Conservation (phyloP, 1,139 yeast genomes). For the Kodamaea sp. region DNA sequence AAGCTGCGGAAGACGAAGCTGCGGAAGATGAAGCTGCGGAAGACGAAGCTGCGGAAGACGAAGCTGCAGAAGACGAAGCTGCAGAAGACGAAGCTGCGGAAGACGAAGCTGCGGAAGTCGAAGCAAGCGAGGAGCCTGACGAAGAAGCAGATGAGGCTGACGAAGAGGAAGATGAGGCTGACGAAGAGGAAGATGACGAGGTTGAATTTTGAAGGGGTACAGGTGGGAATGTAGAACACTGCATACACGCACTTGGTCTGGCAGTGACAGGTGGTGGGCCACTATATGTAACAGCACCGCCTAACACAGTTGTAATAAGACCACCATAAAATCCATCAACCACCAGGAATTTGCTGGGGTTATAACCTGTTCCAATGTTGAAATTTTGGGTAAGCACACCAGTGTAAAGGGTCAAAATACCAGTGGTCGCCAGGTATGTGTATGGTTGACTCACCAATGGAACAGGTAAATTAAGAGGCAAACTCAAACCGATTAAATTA, state of each 20-base stretch:
- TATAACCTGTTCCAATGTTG: constrained; percentile 26
- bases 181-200: neutral
- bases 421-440: constrained; percentile 18
- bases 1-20: neutral
- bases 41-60: neutral
- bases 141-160: constrained; percentile 2
- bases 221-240: constrained; percentile 4
- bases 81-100: constrained; percentile 1
- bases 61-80: constrained; percentile 3
- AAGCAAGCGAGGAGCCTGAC: neutral
- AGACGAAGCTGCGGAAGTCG: neutral
- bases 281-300: constrained; percentile 20
- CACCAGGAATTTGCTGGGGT: constrained; percentile 7
- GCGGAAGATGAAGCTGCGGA: neutral
- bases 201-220: constrained; percentile 2
- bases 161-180: constrained; percentile 1
- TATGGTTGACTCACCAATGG: constrained; percentile 5
- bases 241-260: constrained; percentile 4
- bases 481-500: constrained; percentile 25
- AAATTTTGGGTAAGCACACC: constrained; percentile 16
- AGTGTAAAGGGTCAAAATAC: constrained; percentile 21
- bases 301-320: constrained; percentile 15
- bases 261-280: constrained; percentile 13
- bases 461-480: constrained; percentile 11
- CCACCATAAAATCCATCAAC: constrained; percentile 18